These are phyloP conservation scores for Acer yangbiense DNA, from an alignment of 345 rosid genomes.

Conservation along the genomic window DNA sequence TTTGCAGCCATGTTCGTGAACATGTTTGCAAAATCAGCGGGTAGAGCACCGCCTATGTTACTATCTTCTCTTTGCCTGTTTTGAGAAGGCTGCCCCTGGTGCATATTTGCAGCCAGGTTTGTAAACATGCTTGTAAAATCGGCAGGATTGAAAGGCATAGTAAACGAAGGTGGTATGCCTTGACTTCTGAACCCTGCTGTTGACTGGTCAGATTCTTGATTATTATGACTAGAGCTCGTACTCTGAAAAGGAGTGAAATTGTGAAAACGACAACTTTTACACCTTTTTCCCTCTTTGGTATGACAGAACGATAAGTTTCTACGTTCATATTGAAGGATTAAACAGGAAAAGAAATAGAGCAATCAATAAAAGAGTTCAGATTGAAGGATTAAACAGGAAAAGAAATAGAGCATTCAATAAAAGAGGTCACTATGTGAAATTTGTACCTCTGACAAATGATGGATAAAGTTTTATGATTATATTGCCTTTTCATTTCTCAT, in stretches of 20 bases:
- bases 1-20: slow-evolving; percentile 38
- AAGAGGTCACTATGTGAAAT: not conserved
- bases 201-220: slow-evolving; percentile 37
- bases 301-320: not conserved
- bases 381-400: not conserved
- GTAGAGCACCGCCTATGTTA: slow-evolving; percentile 22
- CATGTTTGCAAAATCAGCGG: slow-evolving; percentile 39
- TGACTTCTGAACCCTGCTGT: slow-evolving; percentile 32
- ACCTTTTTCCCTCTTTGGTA: not conserved
- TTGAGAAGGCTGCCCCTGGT: slow-evolving; percentile 39
- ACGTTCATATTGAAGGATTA: not conserved
- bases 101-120: slow-evolving; percentile 36
- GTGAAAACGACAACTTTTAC: not conserved
- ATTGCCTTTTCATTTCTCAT: not conserved
- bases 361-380: no score
- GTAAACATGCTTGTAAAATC: slow-evolving; percentile 42
- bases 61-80: slow-evolving; percentile 35
- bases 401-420: not conserved
- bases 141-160: slow-evolving; percentile 35
- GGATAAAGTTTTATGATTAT: not conserved
- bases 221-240: slow-evolving; percentile 28
- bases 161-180: slow-evolving; percentile 29
- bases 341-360: not conserved
- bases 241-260: slow-evolving; percentile 20
- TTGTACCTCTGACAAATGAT: not conserved